Evolutionary conservation across 176 grass and related monocot species (phyloP), one percentile per base, ranked within the genome.

Genomic region (Avena sativa): DNA sequence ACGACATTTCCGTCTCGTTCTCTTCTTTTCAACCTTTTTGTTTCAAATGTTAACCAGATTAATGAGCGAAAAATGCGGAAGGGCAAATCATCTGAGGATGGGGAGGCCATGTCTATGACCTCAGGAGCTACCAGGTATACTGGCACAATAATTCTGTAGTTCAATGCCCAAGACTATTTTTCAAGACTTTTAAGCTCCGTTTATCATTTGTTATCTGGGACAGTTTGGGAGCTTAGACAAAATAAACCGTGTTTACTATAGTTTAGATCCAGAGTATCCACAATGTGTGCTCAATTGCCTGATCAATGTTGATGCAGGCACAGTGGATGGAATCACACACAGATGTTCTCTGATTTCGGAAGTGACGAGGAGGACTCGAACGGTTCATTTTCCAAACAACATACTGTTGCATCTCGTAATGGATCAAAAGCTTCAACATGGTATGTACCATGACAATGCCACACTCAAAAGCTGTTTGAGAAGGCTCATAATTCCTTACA

Each of bases 271-370:
- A 25, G 44, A 67, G 2, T 80, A 12, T 26, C 4, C 10, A 12
- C 28, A 32, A 12, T 9, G 43, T 81, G 20, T 52, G 32, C 67
- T 81, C 44, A 87, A 56, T 60, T 81, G 70, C 34, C 40, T 71
- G 9, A 17, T 50, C 46, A 60, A 55, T 92, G 21, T 78, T 48
- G 63, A 59, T 81, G 71, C 92, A 98, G 96, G 84, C 90, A 83
- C 72, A 98, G 93, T 88, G 88, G 90, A 91, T 98, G 96, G 96
- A 96, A 98, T 81, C 90, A 96, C 83, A 94, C 92, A 84, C 88
- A 87, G 2, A 96, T 98, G 71, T 98, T 96, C 80, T 96, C 97
- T 26, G 97, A 98, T 88, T 93, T 94, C 74, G 92, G 97, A 86
- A 95, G 95, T 70, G 90, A 94, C 28, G 90, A 94, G n/a, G 84